Evolutionary conservation across 2,329 filamentous ascomycete species (phyloP).

Genomic region (Aspergillus bombycis): DNA sequence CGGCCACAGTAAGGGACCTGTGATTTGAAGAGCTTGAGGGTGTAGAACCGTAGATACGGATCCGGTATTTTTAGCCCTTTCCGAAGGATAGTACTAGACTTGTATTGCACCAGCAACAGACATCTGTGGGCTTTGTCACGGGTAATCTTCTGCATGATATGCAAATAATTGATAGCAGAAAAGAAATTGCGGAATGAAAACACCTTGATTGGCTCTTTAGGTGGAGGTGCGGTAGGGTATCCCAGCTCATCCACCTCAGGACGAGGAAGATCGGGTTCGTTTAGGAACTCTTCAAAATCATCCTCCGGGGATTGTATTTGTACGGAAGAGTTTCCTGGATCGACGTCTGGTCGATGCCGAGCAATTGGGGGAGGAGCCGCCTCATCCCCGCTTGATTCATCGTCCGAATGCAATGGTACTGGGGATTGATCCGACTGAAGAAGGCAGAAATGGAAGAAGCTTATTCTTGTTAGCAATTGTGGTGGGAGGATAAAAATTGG

Average conservation of each 20-base stretch:
- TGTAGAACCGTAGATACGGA: constrained; percentile 84
- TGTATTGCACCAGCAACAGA: constrained; percentile 91
- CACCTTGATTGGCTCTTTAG: constrained; percentile 73
- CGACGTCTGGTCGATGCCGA: constrained; percentile 53
- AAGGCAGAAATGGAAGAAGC: constrained; percentile 91
- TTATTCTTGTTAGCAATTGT: constrained; percentile 40
- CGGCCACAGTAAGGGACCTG: constrained; percentile 97
- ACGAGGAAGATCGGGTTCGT: constrained; percentile 36
- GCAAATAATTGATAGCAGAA: constrained; percentile 90
- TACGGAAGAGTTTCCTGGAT: constrained; percentile 28
- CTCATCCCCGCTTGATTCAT: constrained; percentile 63
- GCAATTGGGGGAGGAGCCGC: constrained; percentile 82
- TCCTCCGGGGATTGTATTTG: constrained; percentile 31
- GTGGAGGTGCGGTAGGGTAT: constrained; percentile 71
- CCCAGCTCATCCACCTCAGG: constrained; percentile 83
- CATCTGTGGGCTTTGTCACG: constrained; percentile 95
- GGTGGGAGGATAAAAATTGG: no score
- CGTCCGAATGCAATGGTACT: constrained; percentile 37
- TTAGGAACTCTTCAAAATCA: constrained; percentile 24
- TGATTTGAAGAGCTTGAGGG: constrained; percentile 96
- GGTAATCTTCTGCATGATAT: constrained; percentile 96
- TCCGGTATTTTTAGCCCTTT: constrained; percentile 92
- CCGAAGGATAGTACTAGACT: constrained; percentile 86
- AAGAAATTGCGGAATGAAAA: constrained; percentile 96
- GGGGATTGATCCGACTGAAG: constrained; percentile 65